Base-by-base conservation (phyloP, 495 filamentous ascomycete genomes). In the Trichoderma reesei region DNA sequence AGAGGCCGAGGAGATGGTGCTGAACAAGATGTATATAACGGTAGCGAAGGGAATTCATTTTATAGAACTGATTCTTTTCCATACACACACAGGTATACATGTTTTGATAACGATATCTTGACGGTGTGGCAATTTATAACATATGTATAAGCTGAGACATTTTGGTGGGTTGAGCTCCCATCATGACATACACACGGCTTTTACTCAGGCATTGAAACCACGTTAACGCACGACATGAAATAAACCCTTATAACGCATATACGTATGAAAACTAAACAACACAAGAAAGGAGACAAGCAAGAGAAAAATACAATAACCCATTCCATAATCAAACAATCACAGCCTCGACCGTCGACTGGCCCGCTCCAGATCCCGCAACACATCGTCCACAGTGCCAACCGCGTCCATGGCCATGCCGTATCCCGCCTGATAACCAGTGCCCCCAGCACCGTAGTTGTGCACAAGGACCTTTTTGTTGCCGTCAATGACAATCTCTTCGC, bases 381-480 rank as follows among this genome's bases (percentile, higher is more conserved):
- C 77, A 65, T 84, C 80, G 42, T 83, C 78, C 7, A 88, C 85
- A 66, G 89, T 70, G 61, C 73, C 75, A 26, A 83, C 80, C 0
- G 81, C 81, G 51, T 78, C 76, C 63, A 78, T 70, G 1, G 88
- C 81, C 74, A 84, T 86, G 5, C 89, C 88, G 67, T 84, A 91
- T 6, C 82, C 85, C 37, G 83, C 77, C 71, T 92, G 89, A 69
- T 69, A 86, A 20, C 83, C 89, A 71, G 88, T 88, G 3, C 89
- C 89, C 5, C 86, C 90, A 72, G 90, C 89, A 34, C 90, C 90
- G 71, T 93, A 92, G 65, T 90, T 88, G 71, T 93, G 90, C 60
- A 93, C 87, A 4, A 90, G 80, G 65, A 75, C 76, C n/a, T 39
- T 48, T 3, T 54, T 65, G 5, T 60, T 42, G 61, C 61, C 61